Evolutionary conservation across 805 yeast genomes (phyloP).

Genomic region (Candida incommunis): DNA sequence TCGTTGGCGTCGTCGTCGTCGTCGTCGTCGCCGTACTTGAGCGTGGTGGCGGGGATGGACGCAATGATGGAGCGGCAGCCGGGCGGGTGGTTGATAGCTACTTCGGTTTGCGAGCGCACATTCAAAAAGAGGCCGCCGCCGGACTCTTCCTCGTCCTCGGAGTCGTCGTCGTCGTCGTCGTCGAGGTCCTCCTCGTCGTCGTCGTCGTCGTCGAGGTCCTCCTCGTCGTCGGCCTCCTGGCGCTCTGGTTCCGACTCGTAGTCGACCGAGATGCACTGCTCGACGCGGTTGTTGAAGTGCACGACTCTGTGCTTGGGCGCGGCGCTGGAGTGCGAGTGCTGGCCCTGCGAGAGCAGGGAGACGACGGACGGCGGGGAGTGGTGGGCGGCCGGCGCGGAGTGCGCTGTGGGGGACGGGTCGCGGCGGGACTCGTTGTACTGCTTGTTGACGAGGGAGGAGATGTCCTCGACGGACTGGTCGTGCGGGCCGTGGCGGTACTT

Average conservation of each 20-base stretch:
- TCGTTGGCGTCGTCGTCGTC: conserved; percentile 12
- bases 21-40: conserved; percentile 54
- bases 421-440: conserved; percentile 13
- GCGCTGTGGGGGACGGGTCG: not conserved
- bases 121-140: conserved; percentile 58
- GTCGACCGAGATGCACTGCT: conserved; percentile 78
- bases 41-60: conserved; percentile 70
- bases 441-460: conserved; percentile 19
- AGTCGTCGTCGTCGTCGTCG: conserved; percentile 24
- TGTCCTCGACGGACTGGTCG: conserved; percentile 15
- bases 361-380: not conserved
- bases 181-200: conserved; percentile 10
- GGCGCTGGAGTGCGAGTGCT: not conserved
- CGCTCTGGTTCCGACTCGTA: conserved; percentile 21
- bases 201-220: conserved; percentile 8
- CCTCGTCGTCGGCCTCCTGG: conserved; percentile 10
- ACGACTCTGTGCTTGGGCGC: conserved; percentile 42
- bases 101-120: conserved; percentile 27
- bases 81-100: conserved; percentile 10
- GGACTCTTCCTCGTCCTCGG: conserved; percentile 38
- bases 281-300: conserved; percentile 88
- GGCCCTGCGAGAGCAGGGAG: not conserved
- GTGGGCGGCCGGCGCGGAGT: not conserved
- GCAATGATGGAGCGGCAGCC: conserved; percentile 45
- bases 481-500: conserved; percentile 23